A percentile compares a stretch with the other conserved stretches of the same genome.
Evolutionary conservation across 108 stramenopile genomes (phyloP).

Genomic region (Discostella stelligeroides): DNA sequence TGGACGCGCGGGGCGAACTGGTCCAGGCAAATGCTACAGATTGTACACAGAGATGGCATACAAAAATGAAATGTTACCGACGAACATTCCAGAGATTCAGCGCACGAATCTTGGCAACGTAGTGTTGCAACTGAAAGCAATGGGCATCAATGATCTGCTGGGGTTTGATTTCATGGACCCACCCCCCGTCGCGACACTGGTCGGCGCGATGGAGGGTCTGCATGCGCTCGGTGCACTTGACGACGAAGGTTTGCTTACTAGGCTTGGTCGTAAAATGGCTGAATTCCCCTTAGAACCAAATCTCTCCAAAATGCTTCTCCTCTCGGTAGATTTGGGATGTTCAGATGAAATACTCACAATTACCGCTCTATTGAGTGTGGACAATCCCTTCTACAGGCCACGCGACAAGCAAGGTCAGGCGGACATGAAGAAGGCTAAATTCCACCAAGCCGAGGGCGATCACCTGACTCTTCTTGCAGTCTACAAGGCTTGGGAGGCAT

Average conservation of each 20-base stretch:
- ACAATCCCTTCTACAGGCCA: constrained; percentile 97
- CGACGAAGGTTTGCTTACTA: constrained; percentile 95
- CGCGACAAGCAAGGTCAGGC: constrained; percentile 98
- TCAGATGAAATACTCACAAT: constrained; percentile 98
- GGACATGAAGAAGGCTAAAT: constrained; percentile 99
- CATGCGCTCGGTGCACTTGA: constrained; percentile 97
- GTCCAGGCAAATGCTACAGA: constrained; percentile 98
- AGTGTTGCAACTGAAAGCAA: constrained; percentile 94
- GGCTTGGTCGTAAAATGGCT: constrained; percentile 97
- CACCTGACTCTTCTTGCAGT: constrained; percentile 96
- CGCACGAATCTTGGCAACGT: constrained; percentile 96
- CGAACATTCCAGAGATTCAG: constrained; percentile 96
- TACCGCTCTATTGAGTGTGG: constrained; percentile 95
- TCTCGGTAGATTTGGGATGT: constrained; percentile 96
- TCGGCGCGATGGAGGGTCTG: constrained; percentile 95
- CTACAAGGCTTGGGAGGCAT: constrained; percentile 96
- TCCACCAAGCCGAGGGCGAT: constrained; percentile 99
- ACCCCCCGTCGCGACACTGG: constrained; percentile 95
- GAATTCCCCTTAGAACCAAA: constrained; percentile 99
- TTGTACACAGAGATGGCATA: constrained; percentile 97
- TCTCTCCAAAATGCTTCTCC: constrained; percentile 92
- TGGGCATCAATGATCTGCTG: constrained; percentile 97
- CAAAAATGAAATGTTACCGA: constrained; percentile 93
- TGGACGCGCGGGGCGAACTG: constrained; percentile 97
- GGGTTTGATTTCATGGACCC: constrained; percentile 99